Evolutionary conservation across 2,329 filamentous ascomycete genomes (phyloP), one percentile per base, ranked within the genome.

Genomic region (Westerdykella aurantiaca): DNA sequence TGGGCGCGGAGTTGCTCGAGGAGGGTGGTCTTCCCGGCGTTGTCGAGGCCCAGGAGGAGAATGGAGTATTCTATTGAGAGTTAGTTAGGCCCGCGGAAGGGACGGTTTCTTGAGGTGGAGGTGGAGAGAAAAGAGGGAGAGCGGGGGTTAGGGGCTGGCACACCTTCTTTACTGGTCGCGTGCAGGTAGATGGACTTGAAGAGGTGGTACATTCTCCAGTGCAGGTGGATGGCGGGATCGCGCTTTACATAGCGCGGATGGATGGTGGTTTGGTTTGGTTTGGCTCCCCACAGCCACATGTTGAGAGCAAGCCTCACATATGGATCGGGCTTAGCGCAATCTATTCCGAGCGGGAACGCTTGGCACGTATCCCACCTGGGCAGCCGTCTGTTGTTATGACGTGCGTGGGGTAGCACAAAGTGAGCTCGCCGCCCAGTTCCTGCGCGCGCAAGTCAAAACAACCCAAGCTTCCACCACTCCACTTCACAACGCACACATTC

Each of bases 21-120:
- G 64, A 97, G 90, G 21, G 93, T 97, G 34, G 93, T 97, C 76
- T 97, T 97, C 69, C 93, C 93, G 48, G 93, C 93, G 67, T 97
- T 97, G 76, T 97, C 93, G 63, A 97, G 86, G 51, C 93, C 93
- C 59, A 97, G 86, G 55, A 97, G 85, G 63, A 97, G 88, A 61
- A 96, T 88, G 17, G 91, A 96, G 76, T 96, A 97, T 74, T 97
- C 91, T 93, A 61, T 41, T 23, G 38, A 1, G 10, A 46, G n/a
- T n/a, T 54, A 35, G 22, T 18, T 12, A 54, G 51, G n/a, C n/a
- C n/a, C n/a, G n/a, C n/a, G n/a, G n/a, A n/a, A n/a, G n/a, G n/a
- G 18, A 44, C 14, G 25, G 21, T 14, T 18, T 31, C 7, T 33
- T 21, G 34, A 29, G 41, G 44, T 11, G 17, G 41, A 14, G 25